A percentile compares a stretch with the other conserved stretches of the same genome.
Evolutionary conservation across 768 basidiomycete species (phyloP).

Genomic region (Ramaria sp.): DNA sequence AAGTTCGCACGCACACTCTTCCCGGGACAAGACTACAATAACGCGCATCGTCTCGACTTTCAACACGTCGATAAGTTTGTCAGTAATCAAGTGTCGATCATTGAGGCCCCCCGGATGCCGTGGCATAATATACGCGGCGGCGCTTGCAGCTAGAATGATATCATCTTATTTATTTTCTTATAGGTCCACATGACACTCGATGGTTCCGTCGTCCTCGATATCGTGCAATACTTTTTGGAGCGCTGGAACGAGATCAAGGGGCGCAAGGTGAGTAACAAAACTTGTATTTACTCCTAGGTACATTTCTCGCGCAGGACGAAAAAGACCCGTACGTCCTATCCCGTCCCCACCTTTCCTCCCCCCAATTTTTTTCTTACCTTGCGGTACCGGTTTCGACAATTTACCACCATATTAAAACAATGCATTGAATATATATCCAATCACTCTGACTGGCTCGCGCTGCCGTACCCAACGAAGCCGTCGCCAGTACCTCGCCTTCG

Average conservation of each 20-base stretch:
- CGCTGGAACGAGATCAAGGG: too few relatives aligned
- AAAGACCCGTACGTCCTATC: background rate
- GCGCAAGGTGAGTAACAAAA: conserved; percentile 82
- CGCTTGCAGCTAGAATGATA: conserved; percentile 3
- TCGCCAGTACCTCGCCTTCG: conserved; percentile 30
- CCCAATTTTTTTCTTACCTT: conserved; percentile 20
- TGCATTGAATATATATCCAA: too few relatives aligned
- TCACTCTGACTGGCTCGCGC: conserved; percentile 58
- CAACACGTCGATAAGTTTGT: too few relatives aligned
- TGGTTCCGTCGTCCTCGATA: conserved; percentile 81
- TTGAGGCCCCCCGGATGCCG: too few relatives aligned
- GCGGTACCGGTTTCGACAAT: conserved; percentile 17
- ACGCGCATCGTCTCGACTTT: conserved; percentile 77
- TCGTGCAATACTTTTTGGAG: conserved; percentile 89
- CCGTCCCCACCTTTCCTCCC: background rate
- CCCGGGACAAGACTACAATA: conserved; percentile 81
- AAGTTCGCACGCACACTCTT: conserved; percentile 75
- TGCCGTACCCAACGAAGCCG: conserved; percentile 63
- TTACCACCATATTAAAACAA: conserved; percentile 5
- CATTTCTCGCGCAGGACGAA: background rate
- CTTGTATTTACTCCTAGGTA: conserved; percentile 29
- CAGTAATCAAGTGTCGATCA: too few relatives aligned
- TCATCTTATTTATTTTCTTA: too few relatives aligned
- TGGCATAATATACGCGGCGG: conserved; percentile 90
- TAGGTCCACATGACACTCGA: too few relatives aligned